Evolutionary conservation across 2,329 filamentous ascomycete species (phyloP).

Genomic region (Monilinia vaccinii-corymbosi): DNA sequence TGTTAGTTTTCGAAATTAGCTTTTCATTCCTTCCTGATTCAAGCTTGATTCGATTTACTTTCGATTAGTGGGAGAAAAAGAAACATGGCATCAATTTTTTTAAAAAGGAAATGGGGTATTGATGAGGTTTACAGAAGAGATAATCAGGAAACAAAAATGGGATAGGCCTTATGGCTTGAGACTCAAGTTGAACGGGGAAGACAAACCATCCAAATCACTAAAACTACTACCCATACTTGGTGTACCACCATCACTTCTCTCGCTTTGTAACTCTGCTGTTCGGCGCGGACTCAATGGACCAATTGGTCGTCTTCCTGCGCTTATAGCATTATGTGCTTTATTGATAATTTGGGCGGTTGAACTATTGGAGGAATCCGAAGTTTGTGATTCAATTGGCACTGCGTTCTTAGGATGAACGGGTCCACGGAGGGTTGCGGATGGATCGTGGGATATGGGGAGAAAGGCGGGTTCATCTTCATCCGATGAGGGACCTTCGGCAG

Average conservation of each 20-base stretch:
- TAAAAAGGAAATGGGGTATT: not conserved
- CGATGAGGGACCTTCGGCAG: constrained; percentile 17
- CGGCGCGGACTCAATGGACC: constrained; percentile 50
- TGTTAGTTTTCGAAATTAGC: not conserved
- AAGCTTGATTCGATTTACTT: not conserved
- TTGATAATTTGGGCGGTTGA: constrained; percentile 30
- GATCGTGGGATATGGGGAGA: constrained; percentile 20
- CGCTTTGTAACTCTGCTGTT: constrained; percentile 48
- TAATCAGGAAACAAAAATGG: not conserved
- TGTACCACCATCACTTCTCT: constrained; percentile 58
- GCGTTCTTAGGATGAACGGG: constrained; percentile 16
- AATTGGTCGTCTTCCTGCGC: constrained; percentile 11
- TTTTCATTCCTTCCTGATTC: not conserved
- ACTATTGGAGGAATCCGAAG: constrained; percentile 54
- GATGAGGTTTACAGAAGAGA: not conserved
- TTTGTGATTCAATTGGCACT: constrained; percentile 29
- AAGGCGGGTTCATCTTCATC: constrained; percentile 29
- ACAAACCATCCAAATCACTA: constrained; percentile 68
- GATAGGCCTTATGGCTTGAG: not conserved
- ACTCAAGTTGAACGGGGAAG: constrained; percentile 8
- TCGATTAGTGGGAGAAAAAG: not conserved
- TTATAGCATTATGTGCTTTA: constrained; percentile 6
- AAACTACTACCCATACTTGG: constrained; percentile 81
- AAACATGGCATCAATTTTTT: not conserved
- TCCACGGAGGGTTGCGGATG: constrained; percentile 24